A percentile compares a stretch with the other conserved stretches of the same genome.
These are phyloP conservation scores for Nothomitra cinnamomea DNA, from an alignment of 2,329 filamentous ascomycete species.

Conservation along the genomic window DNA sequence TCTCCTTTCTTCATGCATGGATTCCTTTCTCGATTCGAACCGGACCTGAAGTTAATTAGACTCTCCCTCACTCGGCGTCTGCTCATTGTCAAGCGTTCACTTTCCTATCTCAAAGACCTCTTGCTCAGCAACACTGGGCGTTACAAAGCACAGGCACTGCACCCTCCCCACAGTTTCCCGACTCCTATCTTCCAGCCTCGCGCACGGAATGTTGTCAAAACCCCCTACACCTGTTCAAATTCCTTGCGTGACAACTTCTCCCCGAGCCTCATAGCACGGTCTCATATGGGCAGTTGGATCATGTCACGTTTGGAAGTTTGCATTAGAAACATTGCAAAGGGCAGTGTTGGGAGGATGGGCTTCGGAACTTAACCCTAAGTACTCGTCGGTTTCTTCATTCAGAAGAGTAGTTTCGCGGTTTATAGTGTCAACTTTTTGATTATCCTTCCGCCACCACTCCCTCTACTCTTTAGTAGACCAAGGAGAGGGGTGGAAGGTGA, in stretches of 20 bases:
- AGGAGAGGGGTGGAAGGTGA: slow-evolving; percentile 19
- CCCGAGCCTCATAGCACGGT: slow-evolving; percentile 42
- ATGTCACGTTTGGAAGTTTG: slow-evolving; percentile 16
- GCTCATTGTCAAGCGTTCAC: background rate
- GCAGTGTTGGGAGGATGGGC: slow-evolving; percentile 38
- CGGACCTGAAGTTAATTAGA: background rate
- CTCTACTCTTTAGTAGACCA: slow-evolving; percentile 14
- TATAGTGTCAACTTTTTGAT: slow-evolving; percentile 51
- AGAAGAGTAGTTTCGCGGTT: slow-evolving; percentile 44
- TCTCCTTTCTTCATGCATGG: background rate
- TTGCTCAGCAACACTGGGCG: background rate
- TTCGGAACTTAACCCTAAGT: slow-evolving; percentile 98
- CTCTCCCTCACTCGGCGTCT: too few species aligned
- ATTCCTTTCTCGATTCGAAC: background rate
- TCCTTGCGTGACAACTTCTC: slow-evolving; percentile 30
- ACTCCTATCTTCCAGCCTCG: slow-evolving; percentile 44
- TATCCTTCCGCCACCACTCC: slow-evolving; percentile 31
- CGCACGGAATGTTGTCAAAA: slow-evolving; percentile 41
- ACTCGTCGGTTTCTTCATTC: slow-evolving; percentile 40
- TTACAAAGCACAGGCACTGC: slow-evolving; percentile 37
- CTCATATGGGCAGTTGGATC: slow-evolving; percentile 32
- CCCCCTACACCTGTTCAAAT: slow-evolving; percentile 22
- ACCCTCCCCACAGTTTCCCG: slow-evolving; percentile 70
- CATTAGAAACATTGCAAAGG: slow-evolving; percentile 6
- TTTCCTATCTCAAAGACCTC: background rate